Base-by-base conservation (phyloP, 805 yeast species). In the Brettanomyces naardenensis region DNA sequence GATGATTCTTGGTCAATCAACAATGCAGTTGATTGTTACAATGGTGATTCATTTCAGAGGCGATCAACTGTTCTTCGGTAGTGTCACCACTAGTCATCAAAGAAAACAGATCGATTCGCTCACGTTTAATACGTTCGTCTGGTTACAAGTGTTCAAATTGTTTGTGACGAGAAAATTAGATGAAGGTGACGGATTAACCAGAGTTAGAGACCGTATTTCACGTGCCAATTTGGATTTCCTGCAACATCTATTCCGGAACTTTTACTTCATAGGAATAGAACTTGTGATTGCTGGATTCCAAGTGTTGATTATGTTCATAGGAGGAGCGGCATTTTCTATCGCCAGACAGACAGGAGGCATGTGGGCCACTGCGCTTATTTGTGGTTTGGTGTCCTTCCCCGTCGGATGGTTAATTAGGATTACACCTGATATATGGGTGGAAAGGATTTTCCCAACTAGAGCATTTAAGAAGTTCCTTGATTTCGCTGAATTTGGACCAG, bases 91-190 rank as follows among this genome's bases (percentile, higher is more conserved):
- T 21, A 49, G 59, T 17, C 76, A 68, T 45, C 71, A 78, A 44
- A 57, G 65, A 35, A 71, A 70, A 40, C 80, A 80, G 61, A 61
- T 90, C 27, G 72, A 76, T 46, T 87, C 97, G 3, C 68, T 89
- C 74, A 90, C 95, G 1, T 92, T 92, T 68, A 92, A 92, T 59
- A 71, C 97, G 0, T 92, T 92, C 68, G 97, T 92, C 34, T 92
- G 98, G 98, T 68, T 92, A 60, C 99, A 92, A 65, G 82, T 92
- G 56, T 92, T 92, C 75, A 88, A 90, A 50, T 70, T 92, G 62
- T 76, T 90, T 53, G 94, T 87, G 31, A 80, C 95, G 14, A 77
- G 99, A 54, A 84, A 94, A 46, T 66, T 92, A 41, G 97, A 92
- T 60, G 94, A 84, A 61, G 88, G 80, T 39, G 89, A 80, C 49